Percentiles rank a stretch among this genome's conserved stretches.
Evolutionary conservation across 345 rosid species (phyloP).

Genomic region (Eucalyptus tenuipes): DNA sequence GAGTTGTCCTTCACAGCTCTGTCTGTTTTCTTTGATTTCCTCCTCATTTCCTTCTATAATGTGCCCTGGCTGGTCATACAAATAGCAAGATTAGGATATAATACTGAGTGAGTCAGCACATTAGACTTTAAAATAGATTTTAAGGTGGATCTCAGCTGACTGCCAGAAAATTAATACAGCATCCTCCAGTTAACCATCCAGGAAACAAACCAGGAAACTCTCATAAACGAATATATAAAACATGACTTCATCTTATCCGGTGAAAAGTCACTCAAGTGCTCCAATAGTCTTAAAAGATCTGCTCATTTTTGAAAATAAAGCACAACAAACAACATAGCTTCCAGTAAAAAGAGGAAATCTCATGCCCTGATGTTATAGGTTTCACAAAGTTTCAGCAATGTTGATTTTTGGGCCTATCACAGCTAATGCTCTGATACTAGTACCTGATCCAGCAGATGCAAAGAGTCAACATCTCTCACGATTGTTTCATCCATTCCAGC

Average conservation of each 20-base stretch:
- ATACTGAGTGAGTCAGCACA: neutral
- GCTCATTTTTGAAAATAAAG: neutral
- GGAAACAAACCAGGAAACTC: neutral
- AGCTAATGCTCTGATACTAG: neutral
- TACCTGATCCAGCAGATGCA: constrained; percentile 46
- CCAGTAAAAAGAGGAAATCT: neutral
- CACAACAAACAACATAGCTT: neutral
- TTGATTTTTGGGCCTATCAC: neutral
- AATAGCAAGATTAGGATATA: neutral
- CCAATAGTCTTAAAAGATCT: neutral
- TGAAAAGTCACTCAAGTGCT: neutral
- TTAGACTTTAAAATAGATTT: neutral
- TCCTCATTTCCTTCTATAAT: constrained; percentile 6
- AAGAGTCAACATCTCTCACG: constrained; percentile 16
- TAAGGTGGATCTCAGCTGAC: neutral
- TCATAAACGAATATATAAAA: neutral
- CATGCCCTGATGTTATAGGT: neutral
- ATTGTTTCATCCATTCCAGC: constrained; percentile 15
- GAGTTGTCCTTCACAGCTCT: constrained; percentile 12
- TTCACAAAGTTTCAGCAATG: neutral
- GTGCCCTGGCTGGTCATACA: constrained; percentile 13
- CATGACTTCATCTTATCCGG: neutral
- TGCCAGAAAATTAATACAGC: neutral
- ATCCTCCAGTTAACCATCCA: neutral
- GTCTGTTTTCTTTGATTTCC: constrained; percentile 10